phyloP scores from a whole-genome alignment of 2,329 filamentous ascomycete species.

The Ceratocystis harringtonii region DNA sequence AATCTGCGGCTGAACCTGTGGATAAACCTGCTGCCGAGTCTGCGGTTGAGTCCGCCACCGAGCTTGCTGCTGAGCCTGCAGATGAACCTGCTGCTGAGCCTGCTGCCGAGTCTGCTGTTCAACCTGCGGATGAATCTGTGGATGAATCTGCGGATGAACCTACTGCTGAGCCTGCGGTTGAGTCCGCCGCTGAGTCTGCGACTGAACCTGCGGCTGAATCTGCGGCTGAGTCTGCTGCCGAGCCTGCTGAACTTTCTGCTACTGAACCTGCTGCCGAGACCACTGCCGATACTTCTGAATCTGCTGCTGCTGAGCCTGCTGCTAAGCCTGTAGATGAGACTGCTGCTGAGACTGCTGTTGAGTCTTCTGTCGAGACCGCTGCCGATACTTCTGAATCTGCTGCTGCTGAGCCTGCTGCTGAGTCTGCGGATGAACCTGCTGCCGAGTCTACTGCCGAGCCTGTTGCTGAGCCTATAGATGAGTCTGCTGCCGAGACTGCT shows the following conservation, averaged over 20 bases:
- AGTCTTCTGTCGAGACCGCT: no score
- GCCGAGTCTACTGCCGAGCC: no score
- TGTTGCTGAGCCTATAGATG: background rate
- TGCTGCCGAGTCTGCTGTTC: background rate
- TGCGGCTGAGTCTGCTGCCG: background rate
- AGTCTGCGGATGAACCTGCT: background rate
- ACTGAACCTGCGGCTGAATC: background rate
- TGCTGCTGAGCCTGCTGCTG: no score
- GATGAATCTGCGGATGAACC: background rate
- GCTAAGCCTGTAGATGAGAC: no score
- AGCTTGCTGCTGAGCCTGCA: background rate
- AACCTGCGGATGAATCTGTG: background rate
- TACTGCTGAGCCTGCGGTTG: background rate
- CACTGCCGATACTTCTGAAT: slow-evolving; percentile 6
- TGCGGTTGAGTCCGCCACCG: no score
- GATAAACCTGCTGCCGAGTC: no score
- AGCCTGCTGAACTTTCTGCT: no score
- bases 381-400: no score
- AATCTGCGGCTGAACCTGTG: background rate
- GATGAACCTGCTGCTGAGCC: background rate
- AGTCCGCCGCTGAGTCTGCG: no score
- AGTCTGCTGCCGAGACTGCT: background rate
- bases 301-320: slow-evolving; percentile 1
- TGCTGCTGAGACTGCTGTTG: no score
- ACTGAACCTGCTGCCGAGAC: slow-evolving; percentile 14